These are phyloP conservation scores for Sextonia rubra DNA, from an alignment of 164 flowering plant genomes.

Conservation along the genomic window DNA sequence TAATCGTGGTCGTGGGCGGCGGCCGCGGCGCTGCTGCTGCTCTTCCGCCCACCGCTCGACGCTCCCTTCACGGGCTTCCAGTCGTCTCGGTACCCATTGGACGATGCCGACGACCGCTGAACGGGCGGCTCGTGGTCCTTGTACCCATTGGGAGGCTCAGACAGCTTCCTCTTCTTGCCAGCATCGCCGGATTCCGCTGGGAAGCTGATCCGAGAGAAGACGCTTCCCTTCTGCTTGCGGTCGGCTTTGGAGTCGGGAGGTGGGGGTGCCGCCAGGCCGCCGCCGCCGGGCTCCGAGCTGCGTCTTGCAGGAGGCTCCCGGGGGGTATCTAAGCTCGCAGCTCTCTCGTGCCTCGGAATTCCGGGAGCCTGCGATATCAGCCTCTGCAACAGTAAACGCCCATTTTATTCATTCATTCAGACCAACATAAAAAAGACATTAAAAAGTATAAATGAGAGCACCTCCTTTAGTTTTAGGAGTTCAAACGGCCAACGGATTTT, in stretches of 20 bases:
- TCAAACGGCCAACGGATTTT: too few species aligned
- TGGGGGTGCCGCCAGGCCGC: not conserved
- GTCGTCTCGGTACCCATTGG: conserved; percentile 47
- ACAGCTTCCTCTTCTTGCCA: conserved; percentile 44
- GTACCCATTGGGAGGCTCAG: conserved; percentile 16
- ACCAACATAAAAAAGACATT: too few species aligned
- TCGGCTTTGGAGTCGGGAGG: conserved; percentile 12
- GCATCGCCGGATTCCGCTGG: conserved; percentile 32
- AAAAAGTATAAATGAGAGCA: too few species aligned
- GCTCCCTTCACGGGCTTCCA: conserved; percentile 16
- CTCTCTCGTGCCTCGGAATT: conserved; percentile 5
- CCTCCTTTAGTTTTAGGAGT: too few species aligned
- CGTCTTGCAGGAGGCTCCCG: conserved; percentile 12
- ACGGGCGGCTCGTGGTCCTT: conserved; percentile 11
- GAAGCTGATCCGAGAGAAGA: conserved; percentile 87
- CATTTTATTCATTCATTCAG: too few species aligned
- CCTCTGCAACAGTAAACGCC: conserved; percentile 2
- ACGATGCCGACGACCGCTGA: conserved; percentile 15
- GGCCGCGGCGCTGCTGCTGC: too few species aligned
- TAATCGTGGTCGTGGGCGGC: conserved; percentile 30
- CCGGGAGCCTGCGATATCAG: not conserved
- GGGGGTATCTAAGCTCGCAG: not conserved
- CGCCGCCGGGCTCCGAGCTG: conserved; percentile 8
- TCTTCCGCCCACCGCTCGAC: not conserved
- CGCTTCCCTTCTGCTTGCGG: conserved; percentile 59